Conservation (phyloP, 768 basidiomycete species). For the Rhizopogon roseolus region DNA sequence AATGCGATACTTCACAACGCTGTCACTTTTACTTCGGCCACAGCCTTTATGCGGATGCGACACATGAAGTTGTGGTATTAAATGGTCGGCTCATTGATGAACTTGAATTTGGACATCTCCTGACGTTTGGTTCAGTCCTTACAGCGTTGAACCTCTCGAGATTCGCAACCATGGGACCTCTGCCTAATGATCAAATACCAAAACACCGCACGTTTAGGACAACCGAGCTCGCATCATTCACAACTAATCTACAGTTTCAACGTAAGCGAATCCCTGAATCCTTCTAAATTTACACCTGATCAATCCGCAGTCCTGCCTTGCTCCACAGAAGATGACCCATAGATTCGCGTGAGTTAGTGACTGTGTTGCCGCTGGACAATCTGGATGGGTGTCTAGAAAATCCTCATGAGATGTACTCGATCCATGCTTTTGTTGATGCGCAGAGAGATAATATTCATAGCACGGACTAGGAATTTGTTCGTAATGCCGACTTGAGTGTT, state of each 20-base stretch:
- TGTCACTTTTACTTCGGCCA: conserved; percentile 62
- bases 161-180: conserved; percentile 61
- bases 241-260: conserved; percentile 82
- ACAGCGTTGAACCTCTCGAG: conserved; percentile 75
- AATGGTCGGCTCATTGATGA: conserved; percentile 44
- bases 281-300: conserved; percentile 4
- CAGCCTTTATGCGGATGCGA: conserved; percentile 77
- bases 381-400: conserved; percentile 67
- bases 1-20: conserved; percentile 71
- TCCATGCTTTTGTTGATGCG: conserved; percentile 64
- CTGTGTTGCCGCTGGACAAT: conserved; percentile 65
- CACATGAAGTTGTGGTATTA: conserved; percentile 80
- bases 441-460: conserved; percentile 58
- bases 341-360: conserved; percentile 83
- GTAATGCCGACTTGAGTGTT: conserved; percentile 66
- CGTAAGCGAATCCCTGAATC: conserved; percentile 38
- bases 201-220: conserved; percentile 58
- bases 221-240: conserved; percentile 76
- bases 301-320: conserved; percentile 53
- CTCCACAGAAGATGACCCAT: conserved; percentile 23
- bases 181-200: conserved; percentile 66
- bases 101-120: neutral
- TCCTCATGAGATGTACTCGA: conserved; percentile 70
- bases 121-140: conserved; percentile 43
- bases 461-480: conserved; percentile 69